phyloP scores from a whole-genome alignment of 306 rosid species.

The Abrus precatorius region DNA sequence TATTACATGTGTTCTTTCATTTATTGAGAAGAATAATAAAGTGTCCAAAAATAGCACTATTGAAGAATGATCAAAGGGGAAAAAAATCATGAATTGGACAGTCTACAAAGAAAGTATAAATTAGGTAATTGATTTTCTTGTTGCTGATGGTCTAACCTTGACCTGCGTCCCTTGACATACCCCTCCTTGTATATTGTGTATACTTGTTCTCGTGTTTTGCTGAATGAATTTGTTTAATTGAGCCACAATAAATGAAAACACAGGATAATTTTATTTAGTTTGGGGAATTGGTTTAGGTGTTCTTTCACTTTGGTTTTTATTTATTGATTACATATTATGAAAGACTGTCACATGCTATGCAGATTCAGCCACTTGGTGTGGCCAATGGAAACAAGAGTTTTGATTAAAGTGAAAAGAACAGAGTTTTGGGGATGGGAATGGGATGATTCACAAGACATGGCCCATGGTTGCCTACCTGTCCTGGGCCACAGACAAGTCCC shows the following conservation, averaged over 20 bases:
- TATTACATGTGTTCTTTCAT: not conserved
- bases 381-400: not conserved
- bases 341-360: not conserved
- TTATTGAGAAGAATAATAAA: not conserved
- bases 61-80: not conserved
- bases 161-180: not conserved
- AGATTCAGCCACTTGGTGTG: slow-evolving; percentile 29
- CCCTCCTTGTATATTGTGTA: not conserved
- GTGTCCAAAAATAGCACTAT: not conserved
- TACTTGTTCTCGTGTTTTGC: not conserved
- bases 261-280: not conserved
- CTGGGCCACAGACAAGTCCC: not conserved
- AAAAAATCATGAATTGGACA: not conserved
- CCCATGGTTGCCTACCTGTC: not conserved
- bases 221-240: not conserved
- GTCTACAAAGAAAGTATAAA: not conserved
- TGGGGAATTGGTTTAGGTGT: not conserved
- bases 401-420: no score
- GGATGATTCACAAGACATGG: not conserved
- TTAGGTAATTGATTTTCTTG: not conserved
- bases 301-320: not conserved
- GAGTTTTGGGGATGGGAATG: not conserved
- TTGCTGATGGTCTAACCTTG: not conserved
- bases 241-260: not conserved
- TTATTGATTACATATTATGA: not conserved